Conservation (phyloP, 2,329 filamentous ascomycete genomes). For the Fusarium torreyae region DNA sequence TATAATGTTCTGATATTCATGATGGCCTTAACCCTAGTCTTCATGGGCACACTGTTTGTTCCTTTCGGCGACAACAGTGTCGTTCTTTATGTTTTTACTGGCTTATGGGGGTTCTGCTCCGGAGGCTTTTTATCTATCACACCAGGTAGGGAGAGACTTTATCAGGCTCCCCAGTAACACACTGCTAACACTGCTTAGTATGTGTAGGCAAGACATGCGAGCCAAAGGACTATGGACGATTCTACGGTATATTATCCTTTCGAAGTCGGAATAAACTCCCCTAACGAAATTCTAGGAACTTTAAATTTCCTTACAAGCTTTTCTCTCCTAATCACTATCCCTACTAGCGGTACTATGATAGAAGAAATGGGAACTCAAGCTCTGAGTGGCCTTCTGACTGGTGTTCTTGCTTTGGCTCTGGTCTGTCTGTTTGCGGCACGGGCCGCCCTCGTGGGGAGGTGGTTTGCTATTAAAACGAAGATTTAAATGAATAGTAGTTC, state of each 20-base stretch:
- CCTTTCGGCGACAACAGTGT: constrained; percentile 7
- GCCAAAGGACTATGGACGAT: constrained; percentile 21
- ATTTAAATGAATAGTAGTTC: background rate
- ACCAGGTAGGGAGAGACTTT: background rate
- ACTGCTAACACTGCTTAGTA: background rate
- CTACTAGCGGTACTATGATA: constrained; percentile 18
- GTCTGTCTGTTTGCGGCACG: constrained; percentile 13
- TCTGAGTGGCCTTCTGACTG: constrained; percentile 10
- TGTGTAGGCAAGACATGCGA: constrained; percentile 24
- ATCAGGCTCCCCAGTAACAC: accelerated
- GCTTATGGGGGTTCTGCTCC: constrained; percentile 5
- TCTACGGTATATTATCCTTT: background rate
- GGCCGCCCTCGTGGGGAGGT: constrained; percentile 1
- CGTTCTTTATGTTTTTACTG: constrained; percentile 9
- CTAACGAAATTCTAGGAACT: background rate
- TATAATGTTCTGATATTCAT: constrained; percentile 20
- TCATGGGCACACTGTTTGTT: constrained; percentile 12
- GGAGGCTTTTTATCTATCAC: background rate
- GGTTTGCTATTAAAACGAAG: constrained; percentile 14
- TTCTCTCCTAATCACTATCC: constrained; percentile 8
- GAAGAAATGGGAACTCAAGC: constrained; percentile 23
- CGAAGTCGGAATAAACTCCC: accelerated
- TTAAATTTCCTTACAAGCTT: constrained; percentile 24
- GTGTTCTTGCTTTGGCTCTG: constrained; percentile 2
- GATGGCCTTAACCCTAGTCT: constrained; percentile 10